Conservation (phyloP, 768 basidiomycete genomes). For the Leccinum aurantiacum region DNA sequence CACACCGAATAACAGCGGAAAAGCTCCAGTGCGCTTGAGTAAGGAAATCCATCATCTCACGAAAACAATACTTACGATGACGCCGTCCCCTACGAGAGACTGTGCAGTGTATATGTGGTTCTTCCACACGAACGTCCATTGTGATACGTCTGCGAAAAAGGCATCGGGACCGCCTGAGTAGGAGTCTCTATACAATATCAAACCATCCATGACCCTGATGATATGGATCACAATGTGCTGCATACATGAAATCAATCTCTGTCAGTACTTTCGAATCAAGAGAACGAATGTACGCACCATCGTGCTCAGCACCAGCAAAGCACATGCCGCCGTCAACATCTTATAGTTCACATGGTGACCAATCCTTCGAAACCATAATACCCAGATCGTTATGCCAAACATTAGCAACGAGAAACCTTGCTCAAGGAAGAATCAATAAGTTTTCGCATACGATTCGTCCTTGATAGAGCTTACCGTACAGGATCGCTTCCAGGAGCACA, state of each 20-base stretch:
- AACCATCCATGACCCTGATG: slow-evolving; percentile 27
- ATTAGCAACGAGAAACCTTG: slow-evolving; percentile 38
- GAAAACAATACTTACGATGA: slow-evolving; percentile 23
- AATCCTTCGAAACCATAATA: slow-evolving; percentile 10
- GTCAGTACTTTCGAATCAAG: neutral
- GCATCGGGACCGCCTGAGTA: slow-evolving; percentile 20
- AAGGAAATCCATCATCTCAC: neutral
- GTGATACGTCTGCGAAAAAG: slow-evolving; percentile 31
- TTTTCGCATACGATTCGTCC: neutral
- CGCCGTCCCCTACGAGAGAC: slow-evolving; percentile 32
- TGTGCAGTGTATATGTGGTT: slow-evolving; percentile 26
- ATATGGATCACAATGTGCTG: slow-evolving; percentile 32
- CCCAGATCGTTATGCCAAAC: slow-evolving; percentile 34
- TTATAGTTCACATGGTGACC: slow-evolving; percentile 15
- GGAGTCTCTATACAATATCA: slow-evolving; percentile 21
- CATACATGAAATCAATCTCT: neutral
- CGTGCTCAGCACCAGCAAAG: slow-evolving; percentile 33
- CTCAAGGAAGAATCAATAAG: neutral
- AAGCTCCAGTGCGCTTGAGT: slow-evolving; percentile 16
- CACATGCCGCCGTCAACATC: slow-evolving; percentile 26
- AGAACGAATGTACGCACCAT: slow-evolving; percentile 15
- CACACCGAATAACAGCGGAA: slow-evolving; percentile 36
- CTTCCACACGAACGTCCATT: slow-evolving; percentile 33
- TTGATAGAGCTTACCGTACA: slow-evolving; percentile 18
- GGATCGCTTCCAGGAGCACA: slow-evolving; percentile 15